These are phyloP conservation scores for Rugonectria rugulosa DNA, from an alignment of 2,329 filamentous ascomycete species.

Conservation along the genomic window DNA sequence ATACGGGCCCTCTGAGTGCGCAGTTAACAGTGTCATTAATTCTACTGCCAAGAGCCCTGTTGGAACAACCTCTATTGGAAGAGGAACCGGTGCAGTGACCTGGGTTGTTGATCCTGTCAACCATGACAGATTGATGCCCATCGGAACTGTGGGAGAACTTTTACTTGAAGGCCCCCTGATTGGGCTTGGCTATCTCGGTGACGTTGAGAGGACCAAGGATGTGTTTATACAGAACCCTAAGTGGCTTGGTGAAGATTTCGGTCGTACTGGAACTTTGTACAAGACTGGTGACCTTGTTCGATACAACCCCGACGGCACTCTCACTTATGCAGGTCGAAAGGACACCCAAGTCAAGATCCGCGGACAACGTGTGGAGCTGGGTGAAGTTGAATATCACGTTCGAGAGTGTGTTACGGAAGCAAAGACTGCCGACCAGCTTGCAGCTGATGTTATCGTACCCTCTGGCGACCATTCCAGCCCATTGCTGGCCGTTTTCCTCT, in stretches of 20 bases:
- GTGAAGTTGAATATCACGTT: constrained; percentile 39
- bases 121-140: constrained; percentile 9
- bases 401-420: too few species aligned
- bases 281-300: constrained; percentile 27
- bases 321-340: constrained; percentile 28
- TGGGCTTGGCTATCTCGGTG: neutral
- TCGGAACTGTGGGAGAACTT: constrained; percentile 13
- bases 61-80: neutral
- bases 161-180: constrained; percentile 9
- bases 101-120: neutral
- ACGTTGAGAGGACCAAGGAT: neutral
- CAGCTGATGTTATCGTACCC: too few species aligned
- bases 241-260: neutral
- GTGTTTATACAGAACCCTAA: neutral
- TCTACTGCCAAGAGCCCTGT: too few species aligned
- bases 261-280: constrained; percentile 6
- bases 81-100: neutral
- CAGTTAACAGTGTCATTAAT: neutral
- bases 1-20: neutral
- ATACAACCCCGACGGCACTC: constrained; percentile 20
- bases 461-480: too few species aligned
- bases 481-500: too few species aligned
- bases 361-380: constrained; percentile 33
- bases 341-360: constrained; percentile 33
- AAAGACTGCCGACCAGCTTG: too few species aligned